Evolutionary conservation across 768 basidiomycete species (phyloP), one percentile per base, ranked within the genome.

Genomic region (Nidularia pulvinata): DNA sequence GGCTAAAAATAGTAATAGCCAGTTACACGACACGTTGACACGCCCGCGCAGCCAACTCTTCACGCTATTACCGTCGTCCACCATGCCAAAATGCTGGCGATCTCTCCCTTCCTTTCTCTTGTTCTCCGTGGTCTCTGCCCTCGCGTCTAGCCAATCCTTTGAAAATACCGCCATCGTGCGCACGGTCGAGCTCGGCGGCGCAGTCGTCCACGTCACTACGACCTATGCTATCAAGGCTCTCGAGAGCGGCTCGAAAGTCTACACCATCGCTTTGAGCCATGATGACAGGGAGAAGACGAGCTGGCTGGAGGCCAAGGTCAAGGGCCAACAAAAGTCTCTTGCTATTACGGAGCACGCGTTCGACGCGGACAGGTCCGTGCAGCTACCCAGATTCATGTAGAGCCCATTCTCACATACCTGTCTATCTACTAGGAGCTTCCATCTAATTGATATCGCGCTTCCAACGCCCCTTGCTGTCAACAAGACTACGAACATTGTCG

Each of bases 161-260:
- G 91, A 93, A 80, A 94, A 94, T 61, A 92, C 89, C 19, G 91
- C 89, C 57, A 81, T 98, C 56, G 91, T 95, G 33, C 88, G 93
- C 62, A 86, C 90, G 5, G 78, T 94, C 55, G 95, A 97, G 61
- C 89, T 97, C 22, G 93, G 89, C 35, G 95, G 95, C 49, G 80
- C 95, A 16, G 80, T 93, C 22, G 89, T 93, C 52, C 87, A 89
- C 74, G 84, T 95, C 77, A 91, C 86, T 51, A 96, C 95, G 46
- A 91, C 93, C 47, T 97, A 89, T 70, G 85, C 89, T 16, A 83
- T 93, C 66, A 90, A 84, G 65, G 83, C 91, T 36, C 79, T 89
- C 44, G 78, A 83, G 57, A 74, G 82, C 55, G 79, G 74, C 34
- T 78, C 85, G 16, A 77, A 77, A 33, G 74, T 79, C 46, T 94